Conservation (phyloP, 2,329 filamentous ascomycete genomes). For the Emergomyces orientalis region DNA sequence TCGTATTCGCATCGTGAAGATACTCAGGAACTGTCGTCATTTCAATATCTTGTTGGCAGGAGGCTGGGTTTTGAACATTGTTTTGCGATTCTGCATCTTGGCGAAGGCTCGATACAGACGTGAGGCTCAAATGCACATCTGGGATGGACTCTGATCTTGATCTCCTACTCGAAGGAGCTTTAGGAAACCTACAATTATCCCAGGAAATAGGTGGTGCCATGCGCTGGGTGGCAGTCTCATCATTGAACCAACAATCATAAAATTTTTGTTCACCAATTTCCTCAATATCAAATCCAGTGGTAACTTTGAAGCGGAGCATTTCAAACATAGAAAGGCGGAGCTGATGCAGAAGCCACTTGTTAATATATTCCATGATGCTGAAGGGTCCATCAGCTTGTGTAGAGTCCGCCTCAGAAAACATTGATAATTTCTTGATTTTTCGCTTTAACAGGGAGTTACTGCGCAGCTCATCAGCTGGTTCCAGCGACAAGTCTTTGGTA, state of each 20-base stretch:
- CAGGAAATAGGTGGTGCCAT: neutral
- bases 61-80: neutral
- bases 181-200: neutral
- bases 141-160: neutral
- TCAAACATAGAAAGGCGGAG: neutral
- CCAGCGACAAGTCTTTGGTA: neutral
- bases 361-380: neutral
- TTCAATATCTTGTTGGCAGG: neutral
- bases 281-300: neutral
- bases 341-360: constrained; percentile 6
- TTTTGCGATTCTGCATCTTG: neutral
- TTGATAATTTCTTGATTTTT: neutral
- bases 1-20: neutral
- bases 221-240: neutral
- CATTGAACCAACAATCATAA: neutral
- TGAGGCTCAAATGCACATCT: neutral
- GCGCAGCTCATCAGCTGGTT: neutral
- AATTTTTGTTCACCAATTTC: neutral
- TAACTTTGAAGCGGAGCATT: neutral
- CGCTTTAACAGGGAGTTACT: neutral
- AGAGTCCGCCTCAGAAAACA: neutral
- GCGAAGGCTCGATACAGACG: neutral
- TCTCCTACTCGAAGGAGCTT: neutral
- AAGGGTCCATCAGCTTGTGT: neutral
- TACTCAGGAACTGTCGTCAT: neutral